A percentile compares a stretch with the other conserved stretches of the same genome.
Evolutionary conservation across 2,329 filamentous ascomycete species (phyloP).

Genomic region (Microthyrium microscopicum): DNA sequence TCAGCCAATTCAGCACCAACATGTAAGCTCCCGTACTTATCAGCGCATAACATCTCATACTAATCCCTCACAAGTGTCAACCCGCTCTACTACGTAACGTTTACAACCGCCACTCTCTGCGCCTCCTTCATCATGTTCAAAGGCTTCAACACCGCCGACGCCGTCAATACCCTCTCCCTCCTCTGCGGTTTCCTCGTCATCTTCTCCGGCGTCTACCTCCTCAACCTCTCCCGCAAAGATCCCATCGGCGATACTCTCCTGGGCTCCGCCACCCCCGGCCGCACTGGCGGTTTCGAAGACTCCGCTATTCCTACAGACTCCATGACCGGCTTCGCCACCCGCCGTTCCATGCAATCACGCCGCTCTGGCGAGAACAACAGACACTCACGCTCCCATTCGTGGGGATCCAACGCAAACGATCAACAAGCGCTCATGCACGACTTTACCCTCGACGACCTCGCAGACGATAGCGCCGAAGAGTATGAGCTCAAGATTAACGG

Average conservation of each 20-base stretch:
- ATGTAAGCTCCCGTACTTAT: constrained; percentile 49
- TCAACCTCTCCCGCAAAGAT: constrained; percentile 88
- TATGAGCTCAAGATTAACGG: not conserved
- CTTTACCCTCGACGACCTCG: constrained; percentile 63
- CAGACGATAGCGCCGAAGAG: constrained; percentile 43
- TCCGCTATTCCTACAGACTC: constrained; percentile 84
- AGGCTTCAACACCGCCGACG: constrained; percentile 88
- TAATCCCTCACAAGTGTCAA: constrained; percentile 50
- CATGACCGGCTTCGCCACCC: constrained; percentile 74
- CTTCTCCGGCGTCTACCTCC: constrained; percentile 85
- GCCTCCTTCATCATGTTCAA: constrained; percentile 93
- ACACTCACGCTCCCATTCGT: constrained; percentile 39
- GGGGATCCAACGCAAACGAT: constrained; percentile 39
- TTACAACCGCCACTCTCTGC: constrained; percentile 84
- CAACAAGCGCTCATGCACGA: constrained; percentile 71
- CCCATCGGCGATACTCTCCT: constrained; percentile 59
- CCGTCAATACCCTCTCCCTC: constrained; percentile 81
- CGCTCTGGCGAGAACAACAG: constrained; percentile 46
- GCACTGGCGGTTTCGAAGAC: constrained; percentile 36
- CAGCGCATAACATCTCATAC: not conserved
- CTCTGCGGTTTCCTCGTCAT: constrained; percentile 88
- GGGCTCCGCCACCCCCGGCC: constrained; percentile 23
- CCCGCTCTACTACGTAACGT: constrained; percentile 92
- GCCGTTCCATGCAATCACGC: constrained; percentile 81
- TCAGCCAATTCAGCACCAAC: constrained; percentile 91